Evolutionary conservation across 768 basidiomycete genomes (phyloP).

Genomic region (Tricholoma terreum): DNA sequence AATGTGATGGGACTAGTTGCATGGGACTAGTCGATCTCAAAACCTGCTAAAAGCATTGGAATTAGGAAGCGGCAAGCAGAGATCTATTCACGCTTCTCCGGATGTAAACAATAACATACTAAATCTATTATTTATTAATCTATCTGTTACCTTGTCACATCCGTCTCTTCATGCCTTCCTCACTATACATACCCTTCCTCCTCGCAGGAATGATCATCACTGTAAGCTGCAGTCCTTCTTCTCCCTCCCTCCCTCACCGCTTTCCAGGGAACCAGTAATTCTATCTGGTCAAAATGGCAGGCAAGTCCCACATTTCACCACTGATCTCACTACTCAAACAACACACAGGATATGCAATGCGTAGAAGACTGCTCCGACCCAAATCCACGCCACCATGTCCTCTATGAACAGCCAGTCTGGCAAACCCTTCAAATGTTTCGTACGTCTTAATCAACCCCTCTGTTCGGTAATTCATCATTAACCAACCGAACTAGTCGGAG

Average conservation of each 20-base stretch:
- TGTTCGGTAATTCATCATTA: conserved; percentile 19
- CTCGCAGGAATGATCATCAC: conserved; percentile 93
- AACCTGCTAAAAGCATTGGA: conserved; percentile 35
- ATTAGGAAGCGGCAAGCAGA: conserved; percentile 32
- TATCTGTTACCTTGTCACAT: conserved; percentile 8
- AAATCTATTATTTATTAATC: too few relatives aligned
- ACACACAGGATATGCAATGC: conserved; percentile 91
- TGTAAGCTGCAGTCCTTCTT: conserved; percentile 35
- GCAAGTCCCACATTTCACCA: conserved; percentile 28
- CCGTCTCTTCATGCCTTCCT: conserved; percentile 48
- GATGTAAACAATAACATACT: conserved; percentile 19
- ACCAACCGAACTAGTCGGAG: conserved; percentile 65
- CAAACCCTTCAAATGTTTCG: conserved; percentile 89
- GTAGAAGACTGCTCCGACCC: conserved; percentile 85
- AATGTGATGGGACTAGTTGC: conserved; percentile 25
- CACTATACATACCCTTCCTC: conserved; percentile 71
- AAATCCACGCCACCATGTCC: conserved; percentile 56
- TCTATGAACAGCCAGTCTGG: conserved; percentile 95
- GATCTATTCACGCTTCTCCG: conserved; percentile 35
- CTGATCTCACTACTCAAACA: neutral
- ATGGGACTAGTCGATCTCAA: conserved; percentile 25
- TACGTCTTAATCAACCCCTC: conserved; percentile 37
- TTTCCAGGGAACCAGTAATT: conserved; percentile 71
- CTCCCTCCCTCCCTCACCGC: neutral
- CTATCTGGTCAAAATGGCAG: conserved; percentile 84